Conservation (phyloP, 148 eudicot species). For the Silene conica region DNA sequence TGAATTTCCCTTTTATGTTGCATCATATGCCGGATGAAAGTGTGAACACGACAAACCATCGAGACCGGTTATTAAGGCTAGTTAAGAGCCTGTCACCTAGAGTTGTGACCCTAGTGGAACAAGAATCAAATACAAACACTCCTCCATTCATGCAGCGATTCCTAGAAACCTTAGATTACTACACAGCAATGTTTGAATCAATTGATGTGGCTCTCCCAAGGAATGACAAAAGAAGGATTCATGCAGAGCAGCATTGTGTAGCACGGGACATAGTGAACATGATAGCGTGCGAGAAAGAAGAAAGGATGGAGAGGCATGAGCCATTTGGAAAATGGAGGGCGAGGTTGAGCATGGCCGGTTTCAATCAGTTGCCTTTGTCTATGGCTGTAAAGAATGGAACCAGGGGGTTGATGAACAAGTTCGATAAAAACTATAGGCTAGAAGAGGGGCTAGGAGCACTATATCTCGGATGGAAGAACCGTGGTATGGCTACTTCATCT, state of each 20-base stretch:
- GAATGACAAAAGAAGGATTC: conserved; percentile 61
- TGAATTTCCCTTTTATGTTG: conserved; percentile 74
- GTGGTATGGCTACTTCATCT: conserved; percentile 53
- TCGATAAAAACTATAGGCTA: conserved; percentile 44
- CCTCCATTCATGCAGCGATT: conserved; percentile 59
- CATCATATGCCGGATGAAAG: conserved; percentile 99
- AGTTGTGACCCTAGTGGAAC: conserved; percentile 71
- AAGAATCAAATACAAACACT: conserved; percentile 90
- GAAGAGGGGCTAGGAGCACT: conserved; percentile 53
- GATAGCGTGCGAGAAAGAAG: conserved; percentile 76
- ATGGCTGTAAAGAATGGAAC: conserved; percentile 32
- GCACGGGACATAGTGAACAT: conserved; percentile 89
- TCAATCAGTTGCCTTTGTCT: conserved; percentile 40
- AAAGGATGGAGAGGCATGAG: conserved; percentile 90
- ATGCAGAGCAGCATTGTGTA: conserved; percentile 85
- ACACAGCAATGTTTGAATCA: conserved; percentile 85
- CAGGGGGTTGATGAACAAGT: conserved; percentile 45
- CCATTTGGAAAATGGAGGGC: conserved; percentile 81
- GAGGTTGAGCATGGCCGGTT: conserved; percentile 77
- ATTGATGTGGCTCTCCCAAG: conserved; percentile 58
- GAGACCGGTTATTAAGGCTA: conserved; percentile 72
- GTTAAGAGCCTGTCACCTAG: conserved; percentile 73
- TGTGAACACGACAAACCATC: conserved; percentile 67
- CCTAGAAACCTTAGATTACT: conserved; percentile 67
- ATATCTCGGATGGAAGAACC: conserved; percentile 74